Evolutionary conservation across 2,329 filamentous ascomycete genomes (phyloP).

Genomic region (Coniochaeta sp.): DNA sequence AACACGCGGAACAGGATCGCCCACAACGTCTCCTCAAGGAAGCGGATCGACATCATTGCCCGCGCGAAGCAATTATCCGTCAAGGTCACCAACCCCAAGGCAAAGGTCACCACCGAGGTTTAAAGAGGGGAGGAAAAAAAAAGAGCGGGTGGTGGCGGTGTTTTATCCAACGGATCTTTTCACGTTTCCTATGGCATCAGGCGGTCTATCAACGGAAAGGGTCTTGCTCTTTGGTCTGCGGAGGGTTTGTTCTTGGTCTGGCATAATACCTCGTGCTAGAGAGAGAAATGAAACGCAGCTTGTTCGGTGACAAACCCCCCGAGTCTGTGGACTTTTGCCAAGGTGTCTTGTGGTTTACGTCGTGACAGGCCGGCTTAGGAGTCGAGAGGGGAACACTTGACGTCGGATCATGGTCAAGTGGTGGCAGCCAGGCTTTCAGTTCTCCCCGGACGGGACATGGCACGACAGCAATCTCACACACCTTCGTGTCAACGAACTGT

Average conservation of each 20-base stretch:
- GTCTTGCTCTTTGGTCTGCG: constrained; percentile 13
- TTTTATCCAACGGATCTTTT: constrained; percentile 5
- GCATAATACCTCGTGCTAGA: constrained; percentile 4
- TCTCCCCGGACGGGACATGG: background rate
- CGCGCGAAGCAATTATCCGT: constrained; percentile 97
- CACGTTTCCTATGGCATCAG: constrained; percentile 3
- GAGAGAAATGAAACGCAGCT: constrained; percentile 7
- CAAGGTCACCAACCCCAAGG: constrained; percentile 99
- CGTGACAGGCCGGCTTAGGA: background rate
- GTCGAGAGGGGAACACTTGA: background rate
- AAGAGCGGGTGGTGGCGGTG: background rate
- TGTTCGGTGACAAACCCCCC: constrained; percentile 1
- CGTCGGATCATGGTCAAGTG: background rate
- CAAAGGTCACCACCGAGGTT: constrained; percentile 94
- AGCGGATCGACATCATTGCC: constrained; percentile 96
- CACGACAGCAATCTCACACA: background rate
- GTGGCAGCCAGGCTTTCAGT: background rate
- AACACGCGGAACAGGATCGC: constrained; percentile 67
- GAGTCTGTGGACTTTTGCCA: too few relatives aligned
- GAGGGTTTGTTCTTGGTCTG: background rate
- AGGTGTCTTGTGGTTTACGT: background rate
- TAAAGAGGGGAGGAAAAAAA: constrained; percentile 38
- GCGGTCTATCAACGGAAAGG: constrained; percentile 12
- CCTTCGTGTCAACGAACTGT: background rate
- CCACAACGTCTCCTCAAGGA: constrained; percentile 95